Evolutionary conservation across 805 yeast species (phyloP), one percentile per base, ranked within the genome.

Genomic region (Pichia sporocuriosa): DNA sequence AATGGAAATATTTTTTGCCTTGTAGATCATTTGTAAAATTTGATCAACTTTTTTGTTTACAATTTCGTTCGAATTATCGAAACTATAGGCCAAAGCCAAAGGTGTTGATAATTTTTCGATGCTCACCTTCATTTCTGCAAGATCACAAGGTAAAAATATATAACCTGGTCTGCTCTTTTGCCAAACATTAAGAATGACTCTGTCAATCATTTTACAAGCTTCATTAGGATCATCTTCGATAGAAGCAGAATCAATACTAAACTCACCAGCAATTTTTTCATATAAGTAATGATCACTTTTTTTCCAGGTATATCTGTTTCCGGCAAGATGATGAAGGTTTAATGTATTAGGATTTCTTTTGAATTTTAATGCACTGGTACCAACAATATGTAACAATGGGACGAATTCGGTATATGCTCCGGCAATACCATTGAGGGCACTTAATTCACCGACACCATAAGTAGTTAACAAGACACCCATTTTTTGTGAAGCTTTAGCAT

Each of bases 401-500:
- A 84, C 90, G 66, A 84, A 93, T 65, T 86, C 95, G 47, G 95
- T 89, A 66, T 79, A 85, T 39, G 90, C 72, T 53, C 95, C 95
- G 32, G 90, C 95, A 57, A 85, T 73, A 55, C 93, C 95, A 63
- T 84, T 84, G 54, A 84, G 68, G 9, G 94, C 90, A 27, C 83
- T 74, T 57, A 84, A 71, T 63, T 84, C 95, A 61, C 95, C 95
- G 42, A 85, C 95, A 65, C 95, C 95, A 61, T 85, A 85, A 35
- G 95, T 85, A 60, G 95, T 85, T 56, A 84, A 70, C 39, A 85
- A 52, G 52, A 83, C 81, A 48, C 84, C 76, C 58, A 84, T 64
- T 10, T 34, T 42, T 45, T 88, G 81, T 65, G 83, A 84, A 53
- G 85, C 70, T 61, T 95, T 70, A 39, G 90, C 79, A 68, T 85